These are phyloP conservation scores for Isatis lusitanica DNA, from an alignment of 441 rosid genomes.

Conservation along the genomic window DNA sequence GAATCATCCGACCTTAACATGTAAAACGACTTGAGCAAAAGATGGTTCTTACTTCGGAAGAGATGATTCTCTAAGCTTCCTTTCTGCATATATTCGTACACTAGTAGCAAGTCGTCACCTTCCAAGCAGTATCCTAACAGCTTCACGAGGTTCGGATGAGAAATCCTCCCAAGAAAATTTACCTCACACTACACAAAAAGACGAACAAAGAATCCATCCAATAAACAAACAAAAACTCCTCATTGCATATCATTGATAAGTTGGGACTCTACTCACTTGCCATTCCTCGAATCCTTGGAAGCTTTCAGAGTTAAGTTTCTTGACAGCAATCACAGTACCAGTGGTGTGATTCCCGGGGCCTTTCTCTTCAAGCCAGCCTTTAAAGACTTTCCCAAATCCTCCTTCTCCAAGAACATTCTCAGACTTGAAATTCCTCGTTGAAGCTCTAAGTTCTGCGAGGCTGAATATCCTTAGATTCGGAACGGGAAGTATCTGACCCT, in stretches of 20 bases:
- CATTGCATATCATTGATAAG: background rate
- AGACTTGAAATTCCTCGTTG: constrained; percentile 71
- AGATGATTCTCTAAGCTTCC: constrained; percentile 94
- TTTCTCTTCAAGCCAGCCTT: constrained; percentile 91
- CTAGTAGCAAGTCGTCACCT: constrained; percentile 75
- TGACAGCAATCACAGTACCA: constrained; percentile 75
- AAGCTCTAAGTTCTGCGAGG: constrained; percentile 62
- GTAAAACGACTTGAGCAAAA: background rate
- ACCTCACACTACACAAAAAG: constrained; percentile 66
- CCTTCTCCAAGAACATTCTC: constrained; percentile 90
- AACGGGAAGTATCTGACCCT: constrained; percentile 69
- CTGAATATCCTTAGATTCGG: constrained; percentile 71
- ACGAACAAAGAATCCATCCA: constrained; percentile 2
- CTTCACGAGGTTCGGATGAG: constrained; percentile 84
- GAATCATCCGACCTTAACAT: background rate
- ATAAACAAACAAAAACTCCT: background rate
- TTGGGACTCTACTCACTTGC: constrained; percentile 58
- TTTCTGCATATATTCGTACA: constrained; percentile 87
- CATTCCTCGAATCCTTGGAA: constrained; percentile 86
- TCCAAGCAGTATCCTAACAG: constrained; percentile 82
- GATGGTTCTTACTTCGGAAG: constrained; percentile 68
- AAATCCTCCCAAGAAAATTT: constrained; percentile 74
- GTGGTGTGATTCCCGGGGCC: constrained; percentile 47
- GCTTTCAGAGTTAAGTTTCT: constrained; percentile 84
- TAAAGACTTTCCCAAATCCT: constrained; percentile 89